Percentiles rank a stretch among this genome's conserved stretches.
phyloP scores from a whole-genome alignment of 2,329 filamentous ascomycete species.

The Paecilomyces niveus region DNA sequence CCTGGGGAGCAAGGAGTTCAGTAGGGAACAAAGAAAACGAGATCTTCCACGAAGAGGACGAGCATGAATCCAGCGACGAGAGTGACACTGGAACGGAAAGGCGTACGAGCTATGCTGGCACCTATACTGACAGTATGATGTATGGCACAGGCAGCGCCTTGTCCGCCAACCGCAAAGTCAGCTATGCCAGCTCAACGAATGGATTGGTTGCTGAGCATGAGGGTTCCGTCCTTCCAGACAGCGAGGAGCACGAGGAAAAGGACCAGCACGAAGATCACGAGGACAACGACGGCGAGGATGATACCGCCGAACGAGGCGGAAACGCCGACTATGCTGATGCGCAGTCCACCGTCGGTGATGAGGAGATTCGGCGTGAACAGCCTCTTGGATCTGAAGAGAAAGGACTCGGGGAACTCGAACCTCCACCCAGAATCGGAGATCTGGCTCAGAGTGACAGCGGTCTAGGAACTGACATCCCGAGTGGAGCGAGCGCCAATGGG shows the following conservation, averaged over 20 bases:
- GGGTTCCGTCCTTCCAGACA: conserved; percentile 13
- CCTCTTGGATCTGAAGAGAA: background rate
- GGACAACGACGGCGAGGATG: conserved; percentile 4
- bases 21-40: conserved; percentile 56
- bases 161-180: conserved; percentile 32
- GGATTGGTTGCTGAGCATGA: conserved; percentile 23
- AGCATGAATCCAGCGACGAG: conserved; percentile 37
- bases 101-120: conserved; percentile 36
- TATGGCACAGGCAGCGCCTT: conserved; percentile 33
- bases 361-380: background rate
- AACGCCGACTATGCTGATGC: background rate
- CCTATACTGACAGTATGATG: conserved; percentile 35
- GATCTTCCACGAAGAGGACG: conserved; percentile 56
- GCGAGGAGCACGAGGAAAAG: conserved; percentile 12
- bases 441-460: conserved; percentile 22
- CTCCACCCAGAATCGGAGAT: conserved; percentile 9
- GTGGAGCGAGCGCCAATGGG: conserved; percentile 8
- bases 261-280: conserved; percentile 9
- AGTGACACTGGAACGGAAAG: conserved; percentile 47
- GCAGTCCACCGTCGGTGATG: background rate
- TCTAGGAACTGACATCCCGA: conserved; percentile 20
- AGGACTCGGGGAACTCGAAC: conserved; percentile 4
- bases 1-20: conserved; percentile 54
- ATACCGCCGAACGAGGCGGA: conserved; percentile 3
- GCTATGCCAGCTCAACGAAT: conserved; percentile 34